phyloP scores from a whole-genome alignment of 371 early-diverging fungal species.

The Mucor lusitanicus region DNA sequence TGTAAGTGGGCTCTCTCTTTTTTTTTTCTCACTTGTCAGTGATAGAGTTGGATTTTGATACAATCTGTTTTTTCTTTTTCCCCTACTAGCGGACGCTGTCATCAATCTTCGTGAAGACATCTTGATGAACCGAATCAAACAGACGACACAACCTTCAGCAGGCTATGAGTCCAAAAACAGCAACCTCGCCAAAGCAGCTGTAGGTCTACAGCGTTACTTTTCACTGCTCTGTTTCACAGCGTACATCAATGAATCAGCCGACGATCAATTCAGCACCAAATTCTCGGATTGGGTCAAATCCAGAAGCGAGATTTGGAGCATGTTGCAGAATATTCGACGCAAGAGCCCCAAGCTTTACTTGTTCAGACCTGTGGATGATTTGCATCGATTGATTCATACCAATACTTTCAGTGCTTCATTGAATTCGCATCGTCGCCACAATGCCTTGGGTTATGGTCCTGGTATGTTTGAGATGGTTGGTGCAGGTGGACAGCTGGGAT shows the following conservation, averaged over 20 bases:
- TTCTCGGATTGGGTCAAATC: conserved; percentile 58
- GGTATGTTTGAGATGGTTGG: conserved; percentile 31
- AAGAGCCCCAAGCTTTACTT: conserved; percentile 51
- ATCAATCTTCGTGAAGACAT: conserved; percentile 69
- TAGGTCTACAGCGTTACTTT: conserved; percentile 65
- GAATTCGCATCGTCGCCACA: not conserved
- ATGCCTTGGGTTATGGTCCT: conserved; percentile 16
- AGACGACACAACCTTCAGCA: conserved; percentile 31
- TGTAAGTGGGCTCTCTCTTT: conserved; percentile 39
- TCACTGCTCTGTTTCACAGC: conserved; percentile 61
- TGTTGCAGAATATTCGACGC: conserved; percentile 54
- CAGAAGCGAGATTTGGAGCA: conserved; percentile 60
- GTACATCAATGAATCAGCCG: conserved; percentile 51
- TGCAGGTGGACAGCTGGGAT: conserved; percentile 10
- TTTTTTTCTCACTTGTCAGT: not conserved
- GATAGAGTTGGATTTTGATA: not conserved
- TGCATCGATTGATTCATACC: conserved; percentile 25
- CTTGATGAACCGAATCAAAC: conserved; percentile 58
- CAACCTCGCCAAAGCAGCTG: conserved; percentile 46
- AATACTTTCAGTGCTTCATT: conserved; percentile 11
- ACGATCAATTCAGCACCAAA: conserved; percentile 29
- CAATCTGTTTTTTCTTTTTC: too few species aligned
- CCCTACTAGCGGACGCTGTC: conserved; percentile 62
- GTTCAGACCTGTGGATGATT: conserved; percentile 70
- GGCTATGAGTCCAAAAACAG: conserved; percentile 31